Evolutionary conservation across 805 yeast species (phyloP).

Genomic region (Sugiyamaella lignohabitans): DNA sequence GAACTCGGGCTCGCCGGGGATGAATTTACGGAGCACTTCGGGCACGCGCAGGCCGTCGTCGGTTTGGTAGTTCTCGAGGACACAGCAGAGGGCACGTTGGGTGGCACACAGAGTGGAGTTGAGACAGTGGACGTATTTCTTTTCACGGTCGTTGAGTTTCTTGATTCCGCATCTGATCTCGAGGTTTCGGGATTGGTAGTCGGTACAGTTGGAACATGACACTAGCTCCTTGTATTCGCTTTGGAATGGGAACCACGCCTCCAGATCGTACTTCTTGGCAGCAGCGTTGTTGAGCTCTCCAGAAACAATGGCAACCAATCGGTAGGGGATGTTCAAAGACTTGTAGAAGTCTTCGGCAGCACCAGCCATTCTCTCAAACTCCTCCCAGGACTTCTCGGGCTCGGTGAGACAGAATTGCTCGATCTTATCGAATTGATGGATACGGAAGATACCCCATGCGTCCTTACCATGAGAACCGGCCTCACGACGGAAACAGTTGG

Average conservation of each 20-base stretch:
- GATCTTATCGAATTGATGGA: constrained; percentile 95
- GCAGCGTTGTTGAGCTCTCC: constrained; percentile 99
- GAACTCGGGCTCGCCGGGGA: constrained; percentile 98
- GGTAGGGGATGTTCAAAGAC: constrained; percentile 86
- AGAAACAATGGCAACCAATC: constrained; percentile 96
- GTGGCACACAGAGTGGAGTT: constrained; percentile 97
- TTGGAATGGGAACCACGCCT: constrained; percentile 99
- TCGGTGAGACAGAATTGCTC: constrained; percentile 95
- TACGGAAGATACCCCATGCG: constrained; percentile 99
- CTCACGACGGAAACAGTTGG: constrained; percentile 98
- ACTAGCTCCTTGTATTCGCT: constrained; percentile 97
- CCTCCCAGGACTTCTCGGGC: constrained; percentile 97
- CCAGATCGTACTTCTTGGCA: constrained; percentile 96
- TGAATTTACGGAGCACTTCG: constrained; percentile 89
- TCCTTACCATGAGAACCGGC: constrained; percentile 99
- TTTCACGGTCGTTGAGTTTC: constrained; percentile 88
- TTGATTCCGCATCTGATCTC: constrained; percentile 98
- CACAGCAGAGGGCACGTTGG: constrained; percentile 96
- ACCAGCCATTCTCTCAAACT: constrained; percentile 92
- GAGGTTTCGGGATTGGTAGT: constrained; percentile 96
- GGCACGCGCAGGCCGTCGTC: constrained; percentile 92
- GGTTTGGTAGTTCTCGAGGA: constrained; percentile 95
- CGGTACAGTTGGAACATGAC: constrained; percentile 98
- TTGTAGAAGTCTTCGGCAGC: constrained; percentile 89
- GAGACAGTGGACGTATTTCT: constrained; percentile 97